Conservation (phyloP, 2,329 filamentous ascomycete genomes). For the Aureobasidium sp. region DNA sequence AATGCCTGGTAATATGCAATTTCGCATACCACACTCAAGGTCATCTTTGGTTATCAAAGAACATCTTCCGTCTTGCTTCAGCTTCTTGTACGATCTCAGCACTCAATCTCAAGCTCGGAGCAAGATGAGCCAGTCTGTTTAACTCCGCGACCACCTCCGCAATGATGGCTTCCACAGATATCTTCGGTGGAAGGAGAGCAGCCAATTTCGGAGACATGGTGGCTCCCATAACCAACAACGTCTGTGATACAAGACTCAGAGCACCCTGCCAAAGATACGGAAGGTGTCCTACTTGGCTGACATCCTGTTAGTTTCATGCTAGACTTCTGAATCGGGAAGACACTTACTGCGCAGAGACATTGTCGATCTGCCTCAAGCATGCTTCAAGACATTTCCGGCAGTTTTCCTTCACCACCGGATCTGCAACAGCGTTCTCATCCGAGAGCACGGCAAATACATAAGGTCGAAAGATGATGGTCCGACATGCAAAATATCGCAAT, state of each 20-base stretch:
- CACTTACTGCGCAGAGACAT: slow-evolving; percentile 68
- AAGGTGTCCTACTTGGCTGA: slow-evolving; percentile 71
- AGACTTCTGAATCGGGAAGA: neutral
- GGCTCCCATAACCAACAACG: slow-evolving; percentile 74
- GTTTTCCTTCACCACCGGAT: slow-evolving; percentile 66
- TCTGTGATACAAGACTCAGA: slow-evolving; percentile 75
- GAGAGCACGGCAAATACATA: slow-evolving; percentile 75
- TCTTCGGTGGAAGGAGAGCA: slow-evolving; percentile 52
- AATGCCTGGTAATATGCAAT: neutral
- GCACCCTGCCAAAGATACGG: slow-evolving; percentile 83
- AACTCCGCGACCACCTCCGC: slow-evolving; percentile 70
- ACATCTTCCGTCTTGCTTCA: slow-evolving; percentile 45
- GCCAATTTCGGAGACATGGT: slow-evolving; percentile 71
- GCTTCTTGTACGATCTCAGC: slow-evolving; percentile 76
- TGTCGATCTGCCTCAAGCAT: slow-evolving; percentile 70
- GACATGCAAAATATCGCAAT: slow-evolving; percentile 75
- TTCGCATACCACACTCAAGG: neutral
- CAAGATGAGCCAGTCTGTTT: slow-evolving; percentile 65
- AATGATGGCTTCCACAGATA: slow-evolving; percentile 66
- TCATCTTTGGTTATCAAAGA: neutral
- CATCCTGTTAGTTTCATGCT: slow-evolving; percentile 13
- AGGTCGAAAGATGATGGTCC: slow-evolving; percentile 78
- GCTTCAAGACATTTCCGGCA: slow-evolving; percentile 78
- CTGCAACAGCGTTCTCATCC: slow-evolving; percentile 65
- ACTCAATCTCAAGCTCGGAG: slow-evolving; percentile 68